Evolutionary conservation across 1,284 basidiomycete genomes (phyloP).

Genomic region (Fomitopsis pinicola): DNA sequence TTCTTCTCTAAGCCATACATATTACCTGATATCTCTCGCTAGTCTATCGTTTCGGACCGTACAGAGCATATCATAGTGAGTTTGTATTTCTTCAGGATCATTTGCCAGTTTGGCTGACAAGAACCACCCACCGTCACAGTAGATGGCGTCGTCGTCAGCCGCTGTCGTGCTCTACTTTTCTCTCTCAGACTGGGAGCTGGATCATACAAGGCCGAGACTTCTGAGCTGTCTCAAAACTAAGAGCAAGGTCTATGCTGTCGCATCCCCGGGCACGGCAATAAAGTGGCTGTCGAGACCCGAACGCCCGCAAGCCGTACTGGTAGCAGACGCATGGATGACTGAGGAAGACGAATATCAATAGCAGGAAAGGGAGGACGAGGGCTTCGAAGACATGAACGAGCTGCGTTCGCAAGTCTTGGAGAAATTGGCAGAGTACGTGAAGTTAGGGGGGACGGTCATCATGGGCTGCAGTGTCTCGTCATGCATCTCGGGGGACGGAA

Average conservation of each 20-base stretch:
- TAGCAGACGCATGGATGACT: neutral
- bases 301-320: neutral
- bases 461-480: slow-evolving; percentile 9
- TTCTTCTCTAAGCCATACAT: no score
- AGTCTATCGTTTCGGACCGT: neutral
- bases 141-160: no score
- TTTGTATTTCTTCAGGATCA: no score
- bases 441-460: slow-evolving; percentile 10
- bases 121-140: no score
- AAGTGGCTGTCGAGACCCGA: neutral
- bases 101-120: no score
- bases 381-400: no score
- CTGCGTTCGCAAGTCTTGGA: neutral
- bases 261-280: neutral
- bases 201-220: neutral
- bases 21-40: neutral
- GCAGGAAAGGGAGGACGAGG: no score
- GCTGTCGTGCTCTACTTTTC: no score
- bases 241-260: neutral
- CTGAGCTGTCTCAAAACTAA: neutral
- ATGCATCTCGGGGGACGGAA: neutral
- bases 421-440: slow-evolving; percentile 8
- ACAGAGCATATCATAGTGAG: neutral
- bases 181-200: neutral
- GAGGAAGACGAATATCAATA: neutral